Evolutionary conservation across 306 rosid species (phyloP), one percentile per base, ranked within the genome.

Genomic region (Quercus mongolica): DNA sequence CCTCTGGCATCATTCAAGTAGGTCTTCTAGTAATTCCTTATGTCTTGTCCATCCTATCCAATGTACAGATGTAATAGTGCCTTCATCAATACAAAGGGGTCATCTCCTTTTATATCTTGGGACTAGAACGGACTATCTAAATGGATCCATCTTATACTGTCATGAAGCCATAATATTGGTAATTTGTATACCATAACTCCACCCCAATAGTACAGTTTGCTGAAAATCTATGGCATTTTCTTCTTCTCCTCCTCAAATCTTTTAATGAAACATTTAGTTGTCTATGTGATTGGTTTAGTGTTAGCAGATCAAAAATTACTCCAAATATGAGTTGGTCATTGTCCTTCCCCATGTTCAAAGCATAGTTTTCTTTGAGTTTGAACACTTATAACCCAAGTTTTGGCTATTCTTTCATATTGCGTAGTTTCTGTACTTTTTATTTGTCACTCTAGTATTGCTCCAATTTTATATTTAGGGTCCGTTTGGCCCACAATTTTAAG

Each of bases 41-140:
- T 70, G 51, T 83, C 81, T 79, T 74, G 90, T 77, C 20, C 61
- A 79, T 86, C 82, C 84, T 51, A 77, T 86, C 82, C 85, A 81
- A 81, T 93, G 94, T 90, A 86, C 94, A 88, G 90, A 71, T 83
- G 85, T 82, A 83, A 82, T 84, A 79, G 83, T 86, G 83, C 78
- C 79, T 77, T 78, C 74, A 71, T 89, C 86, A 85, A 85, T 90
- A 86, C 83, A 83, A 83, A 78, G 83, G 76, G 75, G 76, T 80
- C 9, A 35, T 35, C 76, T 74, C 83, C 78, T 83, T 71, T 57
- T 80, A 56, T 67, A 76, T 69, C 73, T 72, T n/a, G 83, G 74
- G 71, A 59, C 76, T 75, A 76, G 77, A 77, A 73, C 77, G 56
- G 71, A 69, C 73, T 68, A 68, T 81, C 52, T 38, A 68, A 68